Evolutionary conservation across 192 early-diverging fungal species (phyloP).

Genomic region (Coemansia sp.): DNA sequence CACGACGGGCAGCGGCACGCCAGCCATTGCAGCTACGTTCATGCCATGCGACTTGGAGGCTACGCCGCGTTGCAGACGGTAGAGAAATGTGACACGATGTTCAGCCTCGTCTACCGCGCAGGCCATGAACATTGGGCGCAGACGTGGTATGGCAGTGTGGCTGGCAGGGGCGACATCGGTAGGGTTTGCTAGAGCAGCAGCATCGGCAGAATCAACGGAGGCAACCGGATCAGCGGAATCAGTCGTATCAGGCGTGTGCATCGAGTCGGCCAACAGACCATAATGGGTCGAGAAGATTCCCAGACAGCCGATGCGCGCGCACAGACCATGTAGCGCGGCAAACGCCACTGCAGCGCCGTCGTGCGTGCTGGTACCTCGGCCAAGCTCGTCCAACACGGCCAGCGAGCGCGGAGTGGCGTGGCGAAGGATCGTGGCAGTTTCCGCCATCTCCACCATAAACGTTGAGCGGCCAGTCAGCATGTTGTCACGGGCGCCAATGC

Average conservation of each 20-base stretch:
- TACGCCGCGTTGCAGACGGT: conserved; percentile 80
- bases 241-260: not conserved
- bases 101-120: conserved; percentile 77
- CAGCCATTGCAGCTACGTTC: conserved; percentile 98
- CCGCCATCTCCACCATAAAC: conserved; percentile 94
- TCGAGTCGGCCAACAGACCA: conserved; percentile 74
- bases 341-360: conserved; percentile 97
- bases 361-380: conserved; percentile 94
- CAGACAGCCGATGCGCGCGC: conserved; percentile 78
- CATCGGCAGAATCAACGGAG: not conserved
- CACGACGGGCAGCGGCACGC: conserved; percentile 73
- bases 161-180: not conserved
- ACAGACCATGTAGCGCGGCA: conserved; percentile 82
- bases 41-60: conserved; percentile 96
- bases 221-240: not conserved
- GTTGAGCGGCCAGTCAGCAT: conserved; percentile 93
- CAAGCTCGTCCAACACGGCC: conserved; percentile 97
- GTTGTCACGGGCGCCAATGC: conserved; percentile 98
- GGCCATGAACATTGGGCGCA: conserved; percentile 86
- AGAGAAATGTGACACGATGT: conserved; percentile 91
- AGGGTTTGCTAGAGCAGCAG: not conserved
- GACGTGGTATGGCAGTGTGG: conserved; percentile 58
- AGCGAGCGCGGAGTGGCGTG: conserved; percentile 88
- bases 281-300: conserved; percentile 98
- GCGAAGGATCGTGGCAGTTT: conserved; percentile 88